Conservation (phyloP, 768 basidiomycete species). For the Candolleomyces eurysporus region DNA sequence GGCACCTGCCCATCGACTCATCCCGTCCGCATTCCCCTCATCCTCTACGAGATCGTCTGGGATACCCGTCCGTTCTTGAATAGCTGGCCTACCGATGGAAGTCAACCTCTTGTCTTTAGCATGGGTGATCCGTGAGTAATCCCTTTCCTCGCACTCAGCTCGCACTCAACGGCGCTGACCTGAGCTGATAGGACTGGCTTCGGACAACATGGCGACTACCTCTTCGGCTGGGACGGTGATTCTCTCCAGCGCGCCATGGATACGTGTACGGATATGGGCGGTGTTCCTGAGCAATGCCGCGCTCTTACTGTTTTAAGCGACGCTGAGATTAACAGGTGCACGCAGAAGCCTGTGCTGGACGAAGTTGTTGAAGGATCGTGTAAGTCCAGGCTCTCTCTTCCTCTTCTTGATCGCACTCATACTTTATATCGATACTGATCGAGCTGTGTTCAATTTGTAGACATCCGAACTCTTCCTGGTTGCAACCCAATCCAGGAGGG, state of each 20-base stretch:
- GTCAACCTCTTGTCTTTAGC: slow-evolving; percentile 8
- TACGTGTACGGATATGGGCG: slow-evolving; percentile 1
- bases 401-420: too few relatives aligned
- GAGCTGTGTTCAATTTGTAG: neutral
- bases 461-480: neutral
- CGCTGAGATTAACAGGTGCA: slow-evolving; percentile 6
- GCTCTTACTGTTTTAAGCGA: slow-evolving; percentile 6
- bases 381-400: too few relatives aligned
- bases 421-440: too few relatives aligned
- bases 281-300: neutral
- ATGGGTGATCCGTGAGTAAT: slow-evolving; percentile 7
- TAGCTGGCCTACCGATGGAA: slow-evolving; percentile 5
- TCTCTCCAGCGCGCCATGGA: slow-evolving; percentile 12
- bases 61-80: slow-evolving; percentile 8
- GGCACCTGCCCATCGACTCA: slow-evolving; percentile 7
- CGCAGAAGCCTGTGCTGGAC: neutral
- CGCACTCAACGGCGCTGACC: neutral
- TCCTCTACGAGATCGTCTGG: slow-evolving; percentile 9
- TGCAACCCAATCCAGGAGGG: slow-evolving; percentile 10
- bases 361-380: slow-evolving; percentile 2
- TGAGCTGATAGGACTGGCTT: slow-evolving; percentile 4
- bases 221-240: slow-evolving; percentile 11
- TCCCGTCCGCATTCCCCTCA: slow-evolving; percentile 4
- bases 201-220: slow-evolving; percentile 12
- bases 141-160: neutral